Evolutionary conservation across 2,329 filamentous ascomycete species (phyloP).

Genomic region (Teratosphaeriaceae sp.): DNA sequence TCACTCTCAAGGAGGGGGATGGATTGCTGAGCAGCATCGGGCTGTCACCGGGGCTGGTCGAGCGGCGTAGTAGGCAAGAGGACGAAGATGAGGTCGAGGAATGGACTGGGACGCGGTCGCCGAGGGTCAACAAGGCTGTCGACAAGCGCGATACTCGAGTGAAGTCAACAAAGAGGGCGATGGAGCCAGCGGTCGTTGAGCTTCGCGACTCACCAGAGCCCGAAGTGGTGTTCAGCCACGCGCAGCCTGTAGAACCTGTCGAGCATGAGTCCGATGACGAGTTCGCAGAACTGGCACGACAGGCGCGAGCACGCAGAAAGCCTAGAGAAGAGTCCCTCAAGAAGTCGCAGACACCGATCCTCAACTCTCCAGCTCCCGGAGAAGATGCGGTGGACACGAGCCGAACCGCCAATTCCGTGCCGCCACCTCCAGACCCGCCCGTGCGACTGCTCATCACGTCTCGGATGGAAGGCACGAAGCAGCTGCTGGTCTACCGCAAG

Average conservation of each 20-base stretch:
- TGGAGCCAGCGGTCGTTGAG: constrained; percentile 8
- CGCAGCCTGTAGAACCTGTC: constrained; percentile 5
- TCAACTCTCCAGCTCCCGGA: constrained; percentile 8
- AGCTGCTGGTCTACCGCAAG: constrained; percentile 59
- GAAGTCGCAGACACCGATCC: constrained; percentile 13
- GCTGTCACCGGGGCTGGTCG: constrained; percentile 7
- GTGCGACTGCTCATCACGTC: constrained; percentile 65
- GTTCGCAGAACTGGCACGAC: constrained; percentile 35
- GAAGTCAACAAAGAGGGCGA: constrained; percentile 2
- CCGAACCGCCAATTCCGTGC: constrained; percentile 8
- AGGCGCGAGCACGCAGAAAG: constrained; percentile 35
- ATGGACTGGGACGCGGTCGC: constrained; percentile 10
- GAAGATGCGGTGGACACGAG: constrained; percentile 5
- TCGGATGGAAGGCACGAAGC: constrained; percentile 52
- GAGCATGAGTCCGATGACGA: constrained; percentile 37
- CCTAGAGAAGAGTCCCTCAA: constrained; percentile 17
- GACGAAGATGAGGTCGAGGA: constrained; percentile 7
- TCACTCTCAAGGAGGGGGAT: constrained; percentile 20
- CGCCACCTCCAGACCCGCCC: constrained; percentile 38
- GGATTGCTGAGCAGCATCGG: constrained; percentile 16
- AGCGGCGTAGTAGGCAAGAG: constrained; percentile 10
- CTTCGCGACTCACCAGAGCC: constrained; percentile 10
- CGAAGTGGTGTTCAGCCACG: constrained; percentile 10
- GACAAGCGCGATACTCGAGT: constrained; percentile 5
- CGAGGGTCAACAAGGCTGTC: constrained; percentile 10